Evolutionary conservation across 1,139 yeast species (phyloP).

Genomic region (Candida freyschussii): DNA sequence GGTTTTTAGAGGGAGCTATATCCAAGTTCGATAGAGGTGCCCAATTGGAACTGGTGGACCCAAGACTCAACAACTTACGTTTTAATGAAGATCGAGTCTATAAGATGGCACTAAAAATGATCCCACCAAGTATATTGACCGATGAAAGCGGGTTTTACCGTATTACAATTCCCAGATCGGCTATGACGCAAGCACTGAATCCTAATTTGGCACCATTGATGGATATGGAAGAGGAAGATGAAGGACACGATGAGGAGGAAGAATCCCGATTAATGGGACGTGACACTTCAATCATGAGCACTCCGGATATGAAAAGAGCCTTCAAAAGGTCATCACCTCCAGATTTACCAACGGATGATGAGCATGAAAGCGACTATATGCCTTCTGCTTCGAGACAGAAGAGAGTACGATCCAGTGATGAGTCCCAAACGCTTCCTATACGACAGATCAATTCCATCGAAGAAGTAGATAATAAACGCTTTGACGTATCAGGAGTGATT

Average conservation of each 20-base stretch:
- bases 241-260: too few species aligned
- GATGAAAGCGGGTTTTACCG: too few species aligned
- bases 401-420: neutral
- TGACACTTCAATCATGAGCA: neutral
- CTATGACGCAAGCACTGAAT: too few species aligned
- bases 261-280: too few species aligned
- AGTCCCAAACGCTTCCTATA: too few species aligned
- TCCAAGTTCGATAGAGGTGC: neutral
- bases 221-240: too few species aligned
- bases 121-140: too few species aligned
- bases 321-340: slow-evolving; percentile 2
- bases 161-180: too few species aligned
- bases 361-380: slow-evolving; percentile 6
- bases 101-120: too few species aligned
- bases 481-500: slow-evolving; percentile 10
- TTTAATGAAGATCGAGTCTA: too few species aligned
- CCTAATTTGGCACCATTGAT: too few species aligned
- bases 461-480: slow-evolving; percentile 13
- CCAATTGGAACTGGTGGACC: slow-evolving; percentile 4
- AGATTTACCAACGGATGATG: slow-evolving; percentile 9
- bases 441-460: slow-evolving; percentile 10
- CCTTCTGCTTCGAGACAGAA: slow-evolving; percentile 1
- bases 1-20: slow-evolving; percentile 11
- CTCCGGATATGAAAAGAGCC: neutral
- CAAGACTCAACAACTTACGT: neutral